A percentile compares a stretch with the other conserved stretches of the same genome.
Evolutionary conservation across 768 basidiomycete genomes (phyloP).

Genomic region (Coprinopsis sp.): DNA sequence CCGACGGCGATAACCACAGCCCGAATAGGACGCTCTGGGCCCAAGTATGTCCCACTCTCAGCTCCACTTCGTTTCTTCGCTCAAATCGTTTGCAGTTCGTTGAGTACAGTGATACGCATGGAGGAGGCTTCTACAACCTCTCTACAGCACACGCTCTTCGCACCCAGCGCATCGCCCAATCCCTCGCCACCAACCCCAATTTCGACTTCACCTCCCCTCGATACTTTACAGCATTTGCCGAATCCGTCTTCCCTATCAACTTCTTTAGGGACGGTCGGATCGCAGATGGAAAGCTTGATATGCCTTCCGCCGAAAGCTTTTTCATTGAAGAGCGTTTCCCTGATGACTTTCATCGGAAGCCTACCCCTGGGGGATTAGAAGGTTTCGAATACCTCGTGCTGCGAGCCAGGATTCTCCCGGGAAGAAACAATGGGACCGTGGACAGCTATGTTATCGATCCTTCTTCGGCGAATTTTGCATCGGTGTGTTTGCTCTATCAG

Average conservation of each 20-base stretch:
- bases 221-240: constrained; percentile 17
- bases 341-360: constrained; percentile 13
- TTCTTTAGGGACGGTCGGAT: constrained; percentile 19
- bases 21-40: constrained; percentile 19
- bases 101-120: constrained; percentile 16
- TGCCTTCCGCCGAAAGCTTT: constrained; percentile 15
- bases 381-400: constrained; percentile 2
- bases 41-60: constrained; percentile 8
- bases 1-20: constrained; percentile 18
- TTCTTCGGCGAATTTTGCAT: no score
- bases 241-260: constrained; percentile 14
- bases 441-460: constrained; percentile 14
- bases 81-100: constrained; percentile 7
- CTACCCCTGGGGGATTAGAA: constrained; percentile 2
- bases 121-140: constrained; percentile 19
- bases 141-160: constrained; percentile 17
- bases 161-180: constrained; percentile 16
- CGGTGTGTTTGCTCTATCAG: no score
- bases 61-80: not conserved
- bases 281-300: constrained; percentile 9
- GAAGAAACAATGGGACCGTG: constrained; percentile 10
- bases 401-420: constrained; percentile 12
- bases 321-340: constrained; percentile 18
- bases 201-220: constrained; percentile 16
- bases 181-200: constrained; percentile 17